phyloP scores from a whole-genome alignment of 2,329 filamentous ascomycete genomes.

The Fusarium sp. region DNA sequence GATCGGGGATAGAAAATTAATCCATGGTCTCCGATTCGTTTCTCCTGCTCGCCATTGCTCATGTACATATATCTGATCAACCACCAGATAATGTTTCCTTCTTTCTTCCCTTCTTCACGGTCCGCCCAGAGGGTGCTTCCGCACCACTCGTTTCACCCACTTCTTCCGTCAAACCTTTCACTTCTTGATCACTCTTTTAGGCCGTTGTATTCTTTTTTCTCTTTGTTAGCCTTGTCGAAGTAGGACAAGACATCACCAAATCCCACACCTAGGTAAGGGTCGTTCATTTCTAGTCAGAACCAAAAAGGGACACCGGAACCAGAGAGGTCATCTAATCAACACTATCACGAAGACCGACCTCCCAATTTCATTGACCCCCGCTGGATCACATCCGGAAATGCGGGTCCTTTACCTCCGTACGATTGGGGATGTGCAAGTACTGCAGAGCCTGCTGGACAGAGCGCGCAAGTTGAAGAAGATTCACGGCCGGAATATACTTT shows the following conservation, averaged over 20 bases:
- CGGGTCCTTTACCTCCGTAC: constrained; percentile 6
- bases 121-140: constrained; percentile 17
- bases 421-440: constrained; percentile 8
- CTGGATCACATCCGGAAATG: constrained; percentile 4
- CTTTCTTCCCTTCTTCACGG: constrained; percentile 13
- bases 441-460: constrained; percentile 16
- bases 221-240: not conserved
- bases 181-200: not conserved
- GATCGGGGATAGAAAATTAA: not conserved
- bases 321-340: not conserved
- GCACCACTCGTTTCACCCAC: constrained; percentile 10
- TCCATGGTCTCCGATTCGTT: not conserved
- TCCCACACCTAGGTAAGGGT: not conserved
- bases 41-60: fast-evolving
- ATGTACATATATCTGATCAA: not conserved
- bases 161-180: not conserved
- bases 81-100: not conserved
- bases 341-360: not conserved
- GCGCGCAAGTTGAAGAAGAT: constrained; percentile 6
- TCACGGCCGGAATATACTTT: constrained; percentile 4
- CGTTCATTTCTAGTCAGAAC: constrained; percentile 7
- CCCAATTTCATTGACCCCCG: not conserved
- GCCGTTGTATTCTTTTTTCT: not conserved
- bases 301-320: not conserved
- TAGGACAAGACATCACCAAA: not conserved